Percentiles rank a stretch among this genome's conserved stretches.
phyloP scores from a whole-genome alignment of 805 yeast genomes.

The Candida jianshihensis region DNA sequence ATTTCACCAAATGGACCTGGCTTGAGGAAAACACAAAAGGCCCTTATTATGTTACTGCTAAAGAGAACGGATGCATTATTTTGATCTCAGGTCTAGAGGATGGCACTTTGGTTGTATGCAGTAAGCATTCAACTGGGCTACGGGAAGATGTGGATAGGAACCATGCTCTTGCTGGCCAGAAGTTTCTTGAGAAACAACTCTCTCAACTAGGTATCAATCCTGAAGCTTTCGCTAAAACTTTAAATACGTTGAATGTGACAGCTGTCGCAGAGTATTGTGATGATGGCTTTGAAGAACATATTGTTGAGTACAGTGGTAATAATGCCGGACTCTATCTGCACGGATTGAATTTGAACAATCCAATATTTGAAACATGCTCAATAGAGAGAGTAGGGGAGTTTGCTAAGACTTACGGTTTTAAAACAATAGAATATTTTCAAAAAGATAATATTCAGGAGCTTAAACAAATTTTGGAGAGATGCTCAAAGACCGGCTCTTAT shows the following conservation, averaged over 20 bases:
- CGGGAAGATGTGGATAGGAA: constrained; percentile 46
- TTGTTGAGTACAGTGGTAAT: constrained; percentile 61
- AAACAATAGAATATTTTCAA: constrained; percentile 40
- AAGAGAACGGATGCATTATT: constrained; percentile 92
- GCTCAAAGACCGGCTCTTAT: constrained; percentile 63
- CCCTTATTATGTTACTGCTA: constrained; percentile 74
- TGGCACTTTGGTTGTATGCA: constrained; percentile 79
- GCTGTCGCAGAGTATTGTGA: constrained; percentile 93
- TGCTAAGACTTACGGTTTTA: constrained; percentile 67
- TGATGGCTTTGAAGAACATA: constrained; percentile 90
- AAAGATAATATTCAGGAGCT: constrained; percentile 35
- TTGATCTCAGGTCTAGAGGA: constrained; percentile 70
- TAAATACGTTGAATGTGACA: constrained; percentile 52
- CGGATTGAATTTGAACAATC: constrained; percentile 71
- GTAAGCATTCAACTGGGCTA: constrained; percentile 83
- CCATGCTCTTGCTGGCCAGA: constrained; percentile 73
- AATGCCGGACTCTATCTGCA: constrained; percentile 82
- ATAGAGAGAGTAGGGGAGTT: constrained; percentile 53
- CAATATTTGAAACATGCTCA: constrained; percentile 56
- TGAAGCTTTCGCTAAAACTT: constrained; percentile 45
- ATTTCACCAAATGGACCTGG: constrained; percentile 40
- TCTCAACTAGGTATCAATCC: constrained; percentile 29
- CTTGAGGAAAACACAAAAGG: constrained; percentile 50
- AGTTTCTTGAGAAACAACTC: constrained; percentile 50
- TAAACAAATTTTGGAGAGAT: constrained; percentile 43